phyloP scores from a whole-genome alignment of 768 basidiomycete species.

The Tubosaeta sp. region DNA sequence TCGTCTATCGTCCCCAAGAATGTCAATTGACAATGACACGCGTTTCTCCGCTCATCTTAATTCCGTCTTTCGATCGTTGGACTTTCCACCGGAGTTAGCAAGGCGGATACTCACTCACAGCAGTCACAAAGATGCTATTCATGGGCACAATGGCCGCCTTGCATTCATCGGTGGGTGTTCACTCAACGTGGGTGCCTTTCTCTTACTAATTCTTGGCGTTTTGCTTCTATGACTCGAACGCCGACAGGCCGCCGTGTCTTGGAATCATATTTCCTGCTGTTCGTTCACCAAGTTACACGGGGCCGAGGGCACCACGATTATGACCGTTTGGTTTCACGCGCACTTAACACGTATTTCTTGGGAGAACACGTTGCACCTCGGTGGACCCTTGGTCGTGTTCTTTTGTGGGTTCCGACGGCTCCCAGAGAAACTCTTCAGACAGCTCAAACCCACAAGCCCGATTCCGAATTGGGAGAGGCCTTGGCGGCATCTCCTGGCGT shows the following conservation, averaged over 20 bases:
- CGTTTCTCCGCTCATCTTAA: slow-evolving; percentile 53
- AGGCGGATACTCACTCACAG: slow-evolving; percentile 73
- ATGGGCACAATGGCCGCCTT: slow-evolving; percentile 70
- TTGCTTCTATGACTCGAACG: not conserved
- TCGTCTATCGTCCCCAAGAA: not conserved
- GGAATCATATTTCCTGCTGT: slow-evolving; percentile 69
- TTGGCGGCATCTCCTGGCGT: slow-evolving; percentile 32
- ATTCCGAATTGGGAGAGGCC: slow-evolving; percentile 26
- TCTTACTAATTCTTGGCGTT: slow-evolving; percentile 1
- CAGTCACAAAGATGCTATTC: slow-evolving; percentile 60
- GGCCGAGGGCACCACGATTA: slow-evolving; percentile 50
- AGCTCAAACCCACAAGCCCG: slow-evolving; percentile 11
- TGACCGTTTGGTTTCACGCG: slow-evolving; percentile 50
- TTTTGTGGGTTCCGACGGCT: slow-evolving; percentile 70
- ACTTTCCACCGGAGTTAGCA: slow-evolving; percentile 69
- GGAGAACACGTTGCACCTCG: slow-evolving; percentile 69
- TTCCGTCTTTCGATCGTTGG: slow-evolving; percentile 57
- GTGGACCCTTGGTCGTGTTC: slow-evolving; percentile 72
- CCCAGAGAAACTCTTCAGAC: slow-evolving; percentile 32
- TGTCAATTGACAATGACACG: slow-evolving; percentile 15
- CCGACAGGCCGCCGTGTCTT: slow-evolving; percentile 68
- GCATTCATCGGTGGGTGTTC: slow-evolving; percentile 58
- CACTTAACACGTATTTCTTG: slow-evolving; percentile 65
- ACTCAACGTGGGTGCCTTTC: not conserved
- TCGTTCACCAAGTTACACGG: slow-evolving; percentile 54